Percentiles rank a stretch among this genome's conserved stretches.
These are phyloP conservation scores for Fusarium sacchari DNA, from an alignment of 2,329 filamentous ascomycete genomes.

Conservation along the genomic window DNA sequence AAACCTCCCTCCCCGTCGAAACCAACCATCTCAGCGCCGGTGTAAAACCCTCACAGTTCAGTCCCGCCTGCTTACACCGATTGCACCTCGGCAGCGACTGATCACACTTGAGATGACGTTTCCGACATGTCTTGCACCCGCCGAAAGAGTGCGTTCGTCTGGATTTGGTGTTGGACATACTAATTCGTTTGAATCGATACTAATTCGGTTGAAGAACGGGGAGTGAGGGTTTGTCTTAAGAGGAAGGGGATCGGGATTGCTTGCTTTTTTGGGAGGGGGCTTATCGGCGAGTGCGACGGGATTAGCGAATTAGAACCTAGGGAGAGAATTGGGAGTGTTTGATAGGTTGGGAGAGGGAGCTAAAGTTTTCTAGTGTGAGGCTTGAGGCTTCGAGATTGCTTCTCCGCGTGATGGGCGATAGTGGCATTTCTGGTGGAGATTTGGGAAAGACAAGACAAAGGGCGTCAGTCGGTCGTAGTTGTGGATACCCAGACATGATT, in stretches of 20 bases:
- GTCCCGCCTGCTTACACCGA: slow-evolving; percentile 26
- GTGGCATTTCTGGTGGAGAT: neutral
- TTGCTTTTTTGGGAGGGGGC: slow-evolving; percentile 1
- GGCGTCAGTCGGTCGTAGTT: neutral
- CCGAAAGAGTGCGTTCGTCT: slow-evolving; percentile 37
- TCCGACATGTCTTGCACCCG: slow-evolving; percentile 38
- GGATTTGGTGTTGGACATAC: slow-evolving; percentile 24
- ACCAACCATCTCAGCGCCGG: slow-evolving; percentile 34
- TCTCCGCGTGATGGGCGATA: neutral
- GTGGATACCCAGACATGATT: neutral
- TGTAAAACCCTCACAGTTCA: slow-evolving; percentile 33
- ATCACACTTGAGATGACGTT: slow-evolving; percentile 39
- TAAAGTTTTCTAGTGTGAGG: slow-evolving; percentile 6
- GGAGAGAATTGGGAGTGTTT: neutral
- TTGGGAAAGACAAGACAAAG: slow-evolving; percentile 11
- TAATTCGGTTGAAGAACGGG: neutral
- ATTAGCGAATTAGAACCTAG: neutral
- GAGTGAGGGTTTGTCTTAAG: slow-evolving; percentile 15
- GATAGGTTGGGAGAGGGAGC: neutral
- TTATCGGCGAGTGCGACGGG: slow-evolving; percentile 11
- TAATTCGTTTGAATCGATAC: neutral
- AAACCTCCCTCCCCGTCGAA: slow-evolving; percentile 30
- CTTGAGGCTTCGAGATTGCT: slow-evolving; percentile 13
- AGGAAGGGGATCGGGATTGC: slow-evolving; percentile 24
- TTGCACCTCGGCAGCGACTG: slow-evolving; percentile 30